Evolutionary conservation across 2,329 filamentous ascomycete genomes (phyloP).

Genomic region (Fusarium secorum): DNA sequence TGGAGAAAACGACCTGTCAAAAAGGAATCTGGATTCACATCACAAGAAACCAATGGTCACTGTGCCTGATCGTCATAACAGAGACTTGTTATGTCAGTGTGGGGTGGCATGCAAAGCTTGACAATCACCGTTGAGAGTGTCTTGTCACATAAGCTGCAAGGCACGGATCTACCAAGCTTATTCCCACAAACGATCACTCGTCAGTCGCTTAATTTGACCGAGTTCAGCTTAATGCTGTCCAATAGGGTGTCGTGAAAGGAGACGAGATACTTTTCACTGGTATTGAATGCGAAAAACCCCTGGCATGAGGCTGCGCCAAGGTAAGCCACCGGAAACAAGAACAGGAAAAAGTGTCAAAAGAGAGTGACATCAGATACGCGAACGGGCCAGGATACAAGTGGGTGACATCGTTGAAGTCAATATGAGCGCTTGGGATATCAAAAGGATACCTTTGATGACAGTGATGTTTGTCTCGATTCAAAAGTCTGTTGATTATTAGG

Average conservation of each 20-base stretch:
- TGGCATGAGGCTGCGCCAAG: constrained; percentile 1
- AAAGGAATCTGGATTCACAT: not conserved
- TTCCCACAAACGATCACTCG: not conserved
- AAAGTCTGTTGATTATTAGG: fast-evolving
- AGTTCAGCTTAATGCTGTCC: not conserved
- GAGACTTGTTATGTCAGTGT: not conserved
- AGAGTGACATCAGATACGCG: constrained; percentile 1
- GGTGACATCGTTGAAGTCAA: too few species aligned
- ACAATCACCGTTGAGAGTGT: not conserved
- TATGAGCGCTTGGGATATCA: fast-evolving
- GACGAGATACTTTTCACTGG: not conserved
- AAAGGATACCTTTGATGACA: fast-evolving
- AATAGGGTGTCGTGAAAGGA: not conserved
- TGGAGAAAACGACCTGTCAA: not conserved
- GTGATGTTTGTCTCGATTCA: fast-evolving
- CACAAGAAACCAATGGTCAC: not conserved
- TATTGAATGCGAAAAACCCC: constrained; percentile 1
- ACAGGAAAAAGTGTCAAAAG: constrained; percentile 2
- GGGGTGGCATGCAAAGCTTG: not conserved
- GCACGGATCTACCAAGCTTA: constrained; percentile 16
- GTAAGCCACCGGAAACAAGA: constrained; percentile 13
- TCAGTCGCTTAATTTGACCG: not conserved
- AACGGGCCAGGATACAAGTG: too few species aligned
- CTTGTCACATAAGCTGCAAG: not conserved
- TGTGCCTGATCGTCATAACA: constrained; percentile 1